Evolutionary conservation across 1,284 basidiomycete species (phyloP).

Genomic region (Heterobasidion annosum): DNA sequence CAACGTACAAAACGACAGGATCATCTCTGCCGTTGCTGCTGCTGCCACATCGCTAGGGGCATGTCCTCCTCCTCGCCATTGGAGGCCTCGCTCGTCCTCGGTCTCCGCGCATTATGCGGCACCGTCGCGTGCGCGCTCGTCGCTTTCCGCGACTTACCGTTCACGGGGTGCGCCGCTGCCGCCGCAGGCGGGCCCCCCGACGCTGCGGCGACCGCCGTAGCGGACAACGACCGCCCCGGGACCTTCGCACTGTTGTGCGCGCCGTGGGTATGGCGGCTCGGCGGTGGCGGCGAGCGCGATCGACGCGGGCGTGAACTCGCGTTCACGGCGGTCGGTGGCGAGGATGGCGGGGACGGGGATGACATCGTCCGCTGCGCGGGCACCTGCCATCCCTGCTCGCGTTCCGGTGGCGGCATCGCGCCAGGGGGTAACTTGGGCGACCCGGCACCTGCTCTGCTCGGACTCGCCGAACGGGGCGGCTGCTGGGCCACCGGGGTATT

Average conservation of each 20-base stretch:
- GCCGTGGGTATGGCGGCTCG: conserved; percentile 26
- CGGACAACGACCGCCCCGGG: conserved; percentile 58
- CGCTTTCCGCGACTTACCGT: conserved; percentile 56
- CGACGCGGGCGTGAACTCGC: background rate
- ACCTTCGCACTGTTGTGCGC: conserved; percentile 24
- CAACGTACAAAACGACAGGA: background rate
- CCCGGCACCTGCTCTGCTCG: conserved; percentile 5
- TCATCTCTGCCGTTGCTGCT: conserved; percentile 44
- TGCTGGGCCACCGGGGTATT: background rate
- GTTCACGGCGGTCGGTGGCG: background rate
- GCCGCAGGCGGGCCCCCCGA: conserved; percentile 21
- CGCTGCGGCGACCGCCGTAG: conserved; percentile 31
- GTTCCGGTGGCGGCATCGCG: conserved; percentile 43
- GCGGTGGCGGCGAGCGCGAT: conserved; percentile 9
- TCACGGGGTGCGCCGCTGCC: conserved; percentile 24
- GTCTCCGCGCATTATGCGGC: conserved; percentile 20
- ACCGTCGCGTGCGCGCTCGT: conserved; percentile 52
- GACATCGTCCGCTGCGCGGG: conserved; percentile 7
- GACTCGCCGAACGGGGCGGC: conserved; percentile 12
- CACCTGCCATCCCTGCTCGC: conserved; percentile 22
- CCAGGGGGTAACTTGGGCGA: conserved; percentile 41
- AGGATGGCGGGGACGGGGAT: background rate
- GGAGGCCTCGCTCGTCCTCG: conserved; percentile 27
- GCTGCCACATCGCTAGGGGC: conserved; percentile 68
- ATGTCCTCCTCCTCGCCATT: conserved; percentile 60